A percentile compares a stretch with the other conserved stretches of the same genome.
These are phyloP conservation scores for Oenanthe javanica DNA, from an alignment of 140 eudicot species.

Conservation along the genomic window DNA sequence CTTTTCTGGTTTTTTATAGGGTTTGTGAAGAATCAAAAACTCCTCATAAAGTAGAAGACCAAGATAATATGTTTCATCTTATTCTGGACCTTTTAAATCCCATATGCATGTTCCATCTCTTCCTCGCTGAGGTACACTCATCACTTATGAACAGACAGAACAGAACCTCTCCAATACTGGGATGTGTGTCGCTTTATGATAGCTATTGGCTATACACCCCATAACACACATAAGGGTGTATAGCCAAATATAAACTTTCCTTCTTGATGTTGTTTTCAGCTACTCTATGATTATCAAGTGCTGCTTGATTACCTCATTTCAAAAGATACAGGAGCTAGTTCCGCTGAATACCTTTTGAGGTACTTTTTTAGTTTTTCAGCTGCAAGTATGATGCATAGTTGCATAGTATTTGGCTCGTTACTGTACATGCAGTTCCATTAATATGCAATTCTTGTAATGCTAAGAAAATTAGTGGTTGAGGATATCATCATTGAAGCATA, in stretches of 20 bases:
- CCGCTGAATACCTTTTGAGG: constrained; percentile 90
- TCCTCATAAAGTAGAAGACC: constrained; percentile 30
- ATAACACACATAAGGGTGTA: not conserved
- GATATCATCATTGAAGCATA: not conserved
- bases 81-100: constrained; percentile 58
- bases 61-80: constrained; percentile 28
- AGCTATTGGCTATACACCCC: not conserved
- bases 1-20: constrained; percentile 25
- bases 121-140: constrained; percentile 65
- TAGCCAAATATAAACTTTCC: constrained; percentile 1
- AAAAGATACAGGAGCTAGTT: constrained; percentile 71
- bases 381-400: not conserved
- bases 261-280: constrained; percentile 31
- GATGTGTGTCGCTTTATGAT: not conserved
- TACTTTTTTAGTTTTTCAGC: constrained; percentile 13
- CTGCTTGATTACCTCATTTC: constrained; percentile 96
- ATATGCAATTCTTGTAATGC: not conserved
- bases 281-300: constrained; percentile 82
- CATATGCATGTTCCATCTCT: constrained; percentile 50
- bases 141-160: not conserved
- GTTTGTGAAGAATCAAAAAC: constrained; percentile 15
- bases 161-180: not conserved
- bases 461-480: not conserved
- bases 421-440: not conserved
- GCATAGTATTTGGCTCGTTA: not conserved